These are phyloP conservation scores for Eimeria acervulina DNA, from an alignment of 169 alveolate species.

Conservation along the genomic window DNA sequence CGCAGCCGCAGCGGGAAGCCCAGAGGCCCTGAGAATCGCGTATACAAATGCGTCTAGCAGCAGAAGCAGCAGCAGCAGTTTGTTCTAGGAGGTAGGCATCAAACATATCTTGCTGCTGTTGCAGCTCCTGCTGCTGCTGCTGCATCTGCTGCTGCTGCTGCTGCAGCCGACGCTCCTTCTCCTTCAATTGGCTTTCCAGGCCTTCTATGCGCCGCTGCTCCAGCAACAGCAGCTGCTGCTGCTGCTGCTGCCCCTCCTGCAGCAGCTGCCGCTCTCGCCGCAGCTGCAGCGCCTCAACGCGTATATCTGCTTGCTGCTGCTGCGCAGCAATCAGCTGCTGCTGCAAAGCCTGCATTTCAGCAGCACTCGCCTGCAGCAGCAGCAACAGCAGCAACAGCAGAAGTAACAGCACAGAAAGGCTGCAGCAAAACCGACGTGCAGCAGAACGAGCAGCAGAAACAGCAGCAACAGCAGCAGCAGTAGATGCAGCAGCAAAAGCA, in stretches of 20 bases:
- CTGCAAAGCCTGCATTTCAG: neutral
- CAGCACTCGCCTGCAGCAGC: neutral
- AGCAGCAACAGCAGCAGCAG: conserved; percentile 13
- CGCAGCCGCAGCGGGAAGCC: conserved; percentile 76
- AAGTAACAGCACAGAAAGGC: conserved; percentile 22
- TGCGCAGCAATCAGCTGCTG: neutral
- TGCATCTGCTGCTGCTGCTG: conserved; percentile 43
- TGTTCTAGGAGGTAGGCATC: conserved; percentile 50
- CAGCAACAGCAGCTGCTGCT: conserved; percentile 67
- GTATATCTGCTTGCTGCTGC: conserved; percentile 22
- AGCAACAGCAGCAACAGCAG: conserved; percentile 67
- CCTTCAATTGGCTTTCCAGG: conserved; percentile 28
- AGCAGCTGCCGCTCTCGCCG: conserved; percentile 54
- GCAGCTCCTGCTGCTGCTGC: conserved; percentile 76
- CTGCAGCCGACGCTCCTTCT: conserved; percentile 59
- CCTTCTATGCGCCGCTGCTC: conserved; percentile 47
- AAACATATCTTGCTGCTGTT: conserved; percentile 57
- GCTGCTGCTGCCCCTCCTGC: conserved; percentile 74
- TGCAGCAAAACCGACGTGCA: no score
- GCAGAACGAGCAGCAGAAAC: no score
- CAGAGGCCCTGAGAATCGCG: conserved; percentile 51
- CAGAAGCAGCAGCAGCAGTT: conserved; percentile 66
- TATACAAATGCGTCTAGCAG: conserved; percentile 35
- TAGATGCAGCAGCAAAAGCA: neutral
- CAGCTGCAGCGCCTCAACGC: neutral